These are phyloP conservation scores for Fusarium miscanthi DNA, from an alignment of 2,329 filamentous ascomycete species.

Conservation along the genomic window DNA sequence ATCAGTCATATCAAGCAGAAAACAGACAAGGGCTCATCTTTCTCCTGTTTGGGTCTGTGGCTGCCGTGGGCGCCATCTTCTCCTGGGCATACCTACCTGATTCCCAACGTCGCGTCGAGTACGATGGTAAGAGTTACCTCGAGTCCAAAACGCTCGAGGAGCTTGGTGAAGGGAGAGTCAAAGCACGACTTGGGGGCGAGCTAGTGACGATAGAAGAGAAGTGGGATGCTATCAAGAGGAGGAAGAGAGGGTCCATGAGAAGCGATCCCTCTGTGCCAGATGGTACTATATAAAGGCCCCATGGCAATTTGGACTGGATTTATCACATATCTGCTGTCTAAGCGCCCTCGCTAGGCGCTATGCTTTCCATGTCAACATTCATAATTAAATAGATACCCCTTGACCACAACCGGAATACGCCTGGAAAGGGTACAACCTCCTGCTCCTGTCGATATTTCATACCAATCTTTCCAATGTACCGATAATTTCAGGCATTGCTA, in stretches of 20 bases:
- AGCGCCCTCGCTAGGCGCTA: conserved; percentile 1
- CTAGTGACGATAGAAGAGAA: conserved; percentile 58
- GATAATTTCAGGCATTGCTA: neutral
- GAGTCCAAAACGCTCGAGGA: conserved; percentile 63
- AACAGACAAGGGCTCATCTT: conserved; percentile 62
- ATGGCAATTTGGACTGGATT: neutral
- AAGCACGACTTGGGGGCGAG: conserved; percentile 58
- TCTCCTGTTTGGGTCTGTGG: conserved; percentile 62
- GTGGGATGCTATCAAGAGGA: conserved; percentile 53
- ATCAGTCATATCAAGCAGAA: conserved; percentile 54
- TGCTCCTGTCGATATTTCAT: neutral
- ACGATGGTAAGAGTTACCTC: conserved; percentile 51
- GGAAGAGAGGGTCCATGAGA: conserved; percentile 43
- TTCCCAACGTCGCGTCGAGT: conserved; percentile 55
- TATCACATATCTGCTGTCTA: conserved; percentile 1
- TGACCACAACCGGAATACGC: neutral
- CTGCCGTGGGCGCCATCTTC: conserved; percentile 60
- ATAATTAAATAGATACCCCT: conserved; percentile 16
- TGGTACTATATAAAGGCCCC: conserved; percentile 22
- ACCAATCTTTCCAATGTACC: neutral
- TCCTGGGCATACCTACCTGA: conserved; percentile 65
- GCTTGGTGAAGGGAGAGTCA: conserved; percentile 60
- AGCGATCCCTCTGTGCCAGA: conserved; percentile 42
- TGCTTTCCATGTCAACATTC: conserved; percentile 2
- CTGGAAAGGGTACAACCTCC: neutral